Evolutionary conservation across 2,329 filamentous ascomycete species (phyloP), one percentile per base, ranked within the genome.

Genomic region (Lecanoromycetidae sp.): DNA sequence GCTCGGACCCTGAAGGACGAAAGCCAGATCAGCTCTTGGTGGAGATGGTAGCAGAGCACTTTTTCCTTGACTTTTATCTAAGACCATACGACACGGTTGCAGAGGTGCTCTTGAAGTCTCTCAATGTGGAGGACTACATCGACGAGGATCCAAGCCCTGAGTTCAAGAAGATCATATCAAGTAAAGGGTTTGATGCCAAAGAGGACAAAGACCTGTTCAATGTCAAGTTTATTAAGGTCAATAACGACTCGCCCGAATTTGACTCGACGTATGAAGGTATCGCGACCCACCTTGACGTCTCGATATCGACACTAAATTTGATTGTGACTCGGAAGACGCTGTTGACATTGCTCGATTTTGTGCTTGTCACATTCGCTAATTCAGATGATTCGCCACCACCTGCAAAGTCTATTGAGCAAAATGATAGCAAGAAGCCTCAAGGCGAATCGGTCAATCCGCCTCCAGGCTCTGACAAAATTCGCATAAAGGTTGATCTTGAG

Each of bases 141-240:
- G 90, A 85, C 56, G 72, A 91, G 54, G 83, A 90, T 45, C 80
- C 87, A 0, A 70, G 85, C 0, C 82, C 83, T 6, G 90, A 96
- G 58, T 98, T 99, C 71, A 94, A 91, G 65, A 90, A 90, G 22
- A 93, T 99, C 42, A 79, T 99, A n/a, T 94, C 88, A 0, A 95
- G 91, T 1, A 90, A 94, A 58, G 79, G 82, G 22, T 75, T 72
- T 33, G 68, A 74, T 47, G 66, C 81, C 37, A 77, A 84, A 49
- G 80, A 85, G 51, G 77, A 84, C 50, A 87, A 79, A 52, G 78
- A 93, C 56, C 75, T 98, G 10, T 85, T 98, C 55, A 79, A 82
- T 43, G 75, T 98, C 57, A 94, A 90, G 58, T 94, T 94, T 58
- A 75, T 87, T 51, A 87, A 84, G 60, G 87, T 96, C 49, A 95